These are phyloP conservation scores for Tritrichomonas musculus DNA, from an alignment of 208 protist genomes.

Conservation along the genomic window DNA sequence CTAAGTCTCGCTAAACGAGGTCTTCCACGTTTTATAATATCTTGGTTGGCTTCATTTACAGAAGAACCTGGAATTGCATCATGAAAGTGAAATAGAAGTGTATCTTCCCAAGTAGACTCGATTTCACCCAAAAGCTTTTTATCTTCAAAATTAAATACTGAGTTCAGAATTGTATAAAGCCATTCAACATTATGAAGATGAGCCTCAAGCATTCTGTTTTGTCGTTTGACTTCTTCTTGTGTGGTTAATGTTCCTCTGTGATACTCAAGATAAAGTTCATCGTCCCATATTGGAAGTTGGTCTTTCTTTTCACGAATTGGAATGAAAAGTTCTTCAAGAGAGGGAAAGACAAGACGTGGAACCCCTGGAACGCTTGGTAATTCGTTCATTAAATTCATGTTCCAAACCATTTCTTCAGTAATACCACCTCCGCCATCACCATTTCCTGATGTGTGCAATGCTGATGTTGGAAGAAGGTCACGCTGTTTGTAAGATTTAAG, in stretches of 20 bases:
- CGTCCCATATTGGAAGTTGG: background rate
- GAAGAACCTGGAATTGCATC: slow-evolving; percentile 13
- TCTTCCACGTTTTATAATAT: background rate
- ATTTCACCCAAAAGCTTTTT: background rate
- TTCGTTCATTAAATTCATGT: slow-evolving; percentile 23
- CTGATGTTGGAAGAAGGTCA: background rate
- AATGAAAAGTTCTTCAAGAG: background rate
- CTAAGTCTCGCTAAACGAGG: background rate
- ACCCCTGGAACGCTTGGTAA: background rate
- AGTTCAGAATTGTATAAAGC: background rate
- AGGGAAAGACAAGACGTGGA: background rate
- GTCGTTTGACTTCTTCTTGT: slow-evolving; percentile 23
- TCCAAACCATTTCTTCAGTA: slow-evolving; percentile 36
- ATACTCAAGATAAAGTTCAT: slow-evolving; percentile 38
- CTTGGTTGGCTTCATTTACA: background rate
- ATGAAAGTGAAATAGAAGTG: background rate
- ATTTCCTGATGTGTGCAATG: slow-evolving; percentile 19
- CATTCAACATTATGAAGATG: background rate
- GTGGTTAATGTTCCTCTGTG: slow-evolving; percentile 39
- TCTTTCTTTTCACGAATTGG: background rate
- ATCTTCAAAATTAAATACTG: background rate
- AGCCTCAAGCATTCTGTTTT: background rate
- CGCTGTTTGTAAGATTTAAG: background rate
- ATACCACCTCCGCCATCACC: slow-evolving; percentile 40
- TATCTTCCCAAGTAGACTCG: background rate